phyloP scores from a whole-genome alignment of 306 rosid genomes.

The Herpetospermum pedunculosum region DNA sequence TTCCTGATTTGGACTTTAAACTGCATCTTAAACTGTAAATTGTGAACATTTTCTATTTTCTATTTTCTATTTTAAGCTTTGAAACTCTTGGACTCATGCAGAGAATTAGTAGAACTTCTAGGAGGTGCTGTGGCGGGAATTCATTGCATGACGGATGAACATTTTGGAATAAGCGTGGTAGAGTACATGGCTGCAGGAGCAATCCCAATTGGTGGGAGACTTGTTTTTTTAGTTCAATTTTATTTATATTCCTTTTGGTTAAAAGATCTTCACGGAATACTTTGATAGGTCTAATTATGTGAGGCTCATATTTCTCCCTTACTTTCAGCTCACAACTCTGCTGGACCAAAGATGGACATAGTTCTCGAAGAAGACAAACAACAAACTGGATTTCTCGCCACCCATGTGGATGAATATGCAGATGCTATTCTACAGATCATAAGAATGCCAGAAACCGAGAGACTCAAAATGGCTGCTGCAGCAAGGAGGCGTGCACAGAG shows the following conservation, averaged over 20 bases:
- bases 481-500: constrained; percentile 73
- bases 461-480: constrained; percentile 68
- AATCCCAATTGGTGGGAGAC: constrained; percentile 66
- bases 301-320: not conserved
- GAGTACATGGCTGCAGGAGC: constrained; percentile 99
- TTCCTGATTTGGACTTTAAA: not conserved
- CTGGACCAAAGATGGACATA: constrained; percentile 97
- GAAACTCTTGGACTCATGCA: constrained; percentile 17
- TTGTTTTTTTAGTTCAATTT: not conserved
- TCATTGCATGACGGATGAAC: constrained; percentile 97
- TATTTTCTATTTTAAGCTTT: not conserved
- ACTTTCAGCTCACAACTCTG: constrained; percentile 83
- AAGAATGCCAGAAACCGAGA: constrained; percentile 49
- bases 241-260: not conserved
- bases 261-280: not conserved
- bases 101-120: constrained; percentile 68
- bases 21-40: not conserved
- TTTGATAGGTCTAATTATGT: constrained; percentile 8
- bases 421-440: constrained; percentile 53
- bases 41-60: not conserved
- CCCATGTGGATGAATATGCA: constrained; percentile 61
- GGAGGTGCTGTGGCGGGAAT: constrained; percentile 73
- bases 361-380: constrained; percentile 68
- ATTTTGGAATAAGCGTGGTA: constrained; percentile 89
- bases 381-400: constrained; percentile 80